phyloP scores from a whole-genome alignment of 176 grass and related monocot genomes.

The Microstegium vimineum region DNA sequence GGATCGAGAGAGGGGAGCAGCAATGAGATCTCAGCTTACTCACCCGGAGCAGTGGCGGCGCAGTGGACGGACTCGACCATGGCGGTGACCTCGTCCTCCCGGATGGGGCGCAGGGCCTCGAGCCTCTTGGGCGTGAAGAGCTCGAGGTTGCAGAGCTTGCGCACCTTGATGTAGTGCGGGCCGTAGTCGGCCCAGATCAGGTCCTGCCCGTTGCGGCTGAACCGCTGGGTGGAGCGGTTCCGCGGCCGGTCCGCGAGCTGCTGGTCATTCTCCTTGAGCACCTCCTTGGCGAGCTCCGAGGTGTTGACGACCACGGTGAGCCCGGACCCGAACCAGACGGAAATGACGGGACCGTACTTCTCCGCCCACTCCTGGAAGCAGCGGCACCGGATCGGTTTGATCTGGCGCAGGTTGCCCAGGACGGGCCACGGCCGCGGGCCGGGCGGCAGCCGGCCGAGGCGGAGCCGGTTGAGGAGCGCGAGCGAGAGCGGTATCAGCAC shows the following conservation, averaged over 20 bases:
- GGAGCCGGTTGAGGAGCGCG: constrained; percentile 33
- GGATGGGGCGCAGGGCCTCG: constrained; percentile 68
- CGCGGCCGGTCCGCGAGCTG: constrained; percentile 66
- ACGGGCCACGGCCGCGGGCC: constrained; percentile 72
- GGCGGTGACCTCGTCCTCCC: constrained; percentile 84
- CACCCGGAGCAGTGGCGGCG: constrained; percentile 43
- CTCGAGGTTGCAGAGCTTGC: constrained; percentile 92
- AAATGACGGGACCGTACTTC: constrained; percentile 59
- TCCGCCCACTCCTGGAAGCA: constrained; percentile 76
- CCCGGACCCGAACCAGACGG: constrained; percentile 73
- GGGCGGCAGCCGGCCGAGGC: constrained; percentile 47
- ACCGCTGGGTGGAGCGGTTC: constrained; percentile 54
- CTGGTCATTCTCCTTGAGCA: constrained; percentile 85
- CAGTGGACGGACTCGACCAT: constrained; percentile 76
- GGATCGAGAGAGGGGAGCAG: not conserved
- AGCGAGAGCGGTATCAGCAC: constrained; percentile 42
- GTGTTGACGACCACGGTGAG: constrained; percentile 74
- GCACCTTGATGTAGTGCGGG: constrained; percentile 86
- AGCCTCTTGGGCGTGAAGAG: constrained; percentile 77
- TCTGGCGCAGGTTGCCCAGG: constrained; percentile 69
- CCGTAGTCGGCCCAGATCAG: constrained; percentile 94
- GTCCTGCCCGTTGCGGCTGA: constrained; percentile 81
- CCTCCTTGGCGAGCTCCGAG: constrained; percentile 58
- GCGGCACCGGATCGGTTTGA: constrained; percentile 68
- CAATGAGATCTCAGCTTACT: not conserved